These are phyloP conservation scores for Debaryomyces castellii DNA, from an alignment of 805 yeast species.

Conservation along the genomic window DNA sequence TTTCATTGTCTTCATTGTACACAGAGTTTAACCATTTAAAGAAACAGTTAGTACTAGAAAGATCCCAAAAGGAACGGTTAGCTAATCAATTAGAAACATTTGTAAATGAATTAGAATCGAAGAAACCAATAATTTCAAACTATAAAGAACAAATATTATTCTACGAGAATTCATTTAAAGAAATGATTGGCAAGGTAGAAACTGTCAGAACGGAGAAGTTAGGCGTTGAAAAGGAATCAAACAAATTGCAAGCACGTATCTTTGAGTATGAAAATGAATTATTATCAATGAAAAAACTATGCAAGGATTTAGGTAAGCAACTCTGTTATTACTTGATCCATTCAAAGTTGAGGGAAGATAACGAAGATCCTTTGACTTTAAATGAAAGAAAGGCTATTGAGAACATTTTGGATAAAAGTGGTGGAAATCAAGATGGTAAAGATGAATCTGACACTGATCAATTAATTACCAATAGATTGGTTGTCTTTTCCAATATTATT, in stretches of 20 bases:
- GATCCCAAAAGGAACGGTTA: constrained; percentile 66
- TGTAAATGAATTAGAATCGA: constrained; percentile 71
- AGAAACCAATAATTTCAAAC: constrained; percentile 74
- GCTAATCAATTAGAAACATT: constrained; percentile 71
- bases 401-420: constrained; percentile 45
- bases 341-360: constrained; percentile 53
- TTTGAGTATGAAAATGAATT: constrained; percentile 49
- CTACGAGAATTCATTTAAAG: constrained; percentile 58
- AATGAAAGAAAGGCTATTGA: constrained; percentile 67
- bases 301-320: constrained; percentile 77
- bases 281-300: constrained; percentile 51
- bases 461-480: constrained; percentile 70
- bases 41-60: constrained; percentile 67
- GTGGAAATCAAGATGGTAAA: constrained; percentile 24
- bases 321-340: constrained; percentile 73
- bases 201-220: constrained; percentile 50
- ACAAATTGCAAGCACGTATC: constrained; percentile 29
- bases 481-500: constrained; percentile 62
- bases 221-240: constrained; percentile 39
- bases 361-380: constrained; percentile 59
- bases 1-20: constrained; percentile 65
- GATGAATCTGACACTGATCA: constrained; percentile 65
- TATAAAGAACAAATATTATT: constrained; percentile 54
- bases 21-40: constrained; percentile 63
- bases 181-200: constrained; percentile 52